phyloP scores from a whole-genome alignment of 305 asterid species.

The Solanum hybrid region DNA sequence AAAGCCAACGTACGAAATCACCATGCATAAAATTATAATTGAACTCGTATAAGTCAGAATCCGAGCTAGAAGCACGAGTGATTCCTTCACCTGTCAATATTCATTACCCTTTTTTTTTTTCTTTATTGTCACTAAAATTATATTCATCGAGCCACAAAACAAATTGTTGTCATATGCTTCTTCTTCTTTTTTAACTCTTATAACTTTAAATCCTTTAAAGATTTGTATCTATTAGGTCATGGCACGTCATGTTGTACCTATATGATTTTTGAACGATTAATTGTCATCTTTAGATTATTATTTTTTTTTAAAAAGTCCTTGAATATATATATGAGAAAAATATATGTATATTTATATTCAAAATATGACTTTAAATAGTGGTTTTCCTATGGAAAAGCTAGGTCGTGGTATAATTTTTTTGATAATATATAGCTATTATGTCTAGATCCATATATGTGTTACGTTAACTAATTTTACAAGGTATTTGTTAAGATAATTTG shows the following conservation, averaged over 20 bases:
- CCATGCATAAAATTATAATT: fast-evolving
- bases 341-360: background rate
- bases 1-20: too few relatives aligned
- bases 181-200: background rate
- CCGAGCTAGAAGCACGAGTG: background rate
- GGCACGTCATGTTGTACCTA: background rate
- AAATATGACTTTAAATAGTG: background rate
- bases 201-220: background rate
- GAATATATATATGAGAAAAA: background rate
- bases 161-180: background rate
- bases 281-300: background rate
- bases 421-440: background rate
- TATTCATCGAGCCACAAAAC: slow-evolving; percentile 10
- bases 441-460: background rate
- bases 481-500: background rate
- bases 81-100: background rate
- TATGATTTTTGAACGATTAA: background rate
- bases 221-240: background rate
- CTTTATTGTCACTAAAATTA: background rate
- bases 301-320: too few relatives aligned
- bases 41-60: background rate
- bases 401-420: background rate
- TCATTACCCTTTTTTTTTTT: background rate
- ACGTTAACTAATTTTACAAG: background rate
- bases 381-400: background rate